Evolutionary conservation across 164 flowering plant genomes (phyloP), one percentile per base, ranked within the genome.

Genomic region (Annona squamosa): DNA sequence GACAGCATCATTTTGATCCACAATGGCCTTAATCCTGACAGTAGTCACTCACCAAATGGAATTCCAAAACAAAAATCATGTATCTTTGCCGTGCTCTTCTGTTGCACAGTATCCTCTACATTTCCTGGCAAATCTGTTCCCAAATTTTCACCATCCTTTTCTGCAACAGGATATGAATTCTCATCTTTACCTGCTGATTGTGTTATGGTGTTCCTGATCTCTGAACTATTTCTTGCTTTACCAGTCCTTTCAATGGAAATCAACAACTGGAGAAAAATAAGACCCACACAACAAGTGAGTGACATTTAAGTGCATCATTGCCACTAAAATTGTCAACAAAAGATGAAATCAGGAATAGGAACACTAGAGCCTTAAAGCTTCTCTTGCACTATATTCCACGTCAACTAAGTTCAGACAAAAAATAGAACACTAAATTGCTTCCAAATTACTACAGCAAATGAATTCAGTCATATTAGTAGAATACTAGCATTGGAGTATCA

Each of bases 21-120:
- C 37, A 26, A 26, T 26, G 37, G 37, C 37, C 3, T 64, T 41
- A 7, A 16, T 10, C 13, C 59, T 52, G 13, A 52, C 13, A 16
- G 13, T 9, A 43, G 12, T 57, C 19, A 80, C 94, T 79, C 73
- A 90, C 98, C 98, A 77, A 83, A 93, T 1, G 98, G 98, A 62
- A 93, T 89, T 62, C 98, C 98, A 44, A 93, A 84, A 80, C 98
- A 93, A 71, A 93, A 93, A 76, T 93, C 98, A 79, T 93, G 98
- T 74, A 93, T 90, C 77, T 87, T 91, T 4, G 97, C 97, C 45
- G 84, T 77, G 74, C 75, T 82, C 77, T 80, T 82, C 63, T 71
- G 77, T 72, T 87, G 80, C 26, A 65, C 46, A 67, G 68, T 72
- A 44, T n/a, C 79, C 12, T 75, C 72, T 56, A 79, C 83, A 63